Base-by-base conservation (phyloP, 2,329 filamentous ascomycete genomes). In the Pseudocercospora fijiensis region DNA sequence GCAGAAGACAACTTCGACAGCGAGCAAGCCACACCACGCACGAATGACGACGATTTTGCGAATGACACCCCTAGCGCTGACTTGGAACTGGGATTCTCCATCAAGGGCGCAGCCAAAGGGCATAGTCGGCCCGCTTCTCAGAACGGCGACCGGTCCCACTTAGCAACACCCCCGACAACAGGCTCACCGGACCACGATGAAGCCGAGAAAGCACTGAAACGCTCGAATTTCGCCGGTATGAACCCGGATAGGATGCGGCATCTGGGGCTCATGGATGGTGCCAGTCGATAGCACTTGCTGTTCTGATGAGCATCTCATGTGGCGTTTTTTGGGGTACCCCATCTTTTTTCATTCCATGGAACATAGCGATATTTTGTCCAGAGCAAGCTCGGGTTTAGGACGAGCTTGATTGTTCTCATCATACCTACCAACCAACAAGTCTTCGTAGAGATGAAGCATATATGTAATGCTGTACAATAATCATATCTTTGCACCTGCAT, bases 141-240 rank as follows among this genome's bases (percentile, higher is more conserved):
- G 28, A 66, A 67, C 20, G 65, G 65, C 20, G 78, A 76, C 59
- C 77, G 78, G 9, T 75, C 75, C 68, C 80, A 82, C 65, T 77
- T 80, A 22, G 80, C 80, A 3, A 83, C 80, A 9, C 81, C 76
- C 28, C 76, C 76, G 1, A 77, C 75, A 1, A 76, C 74, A 4
- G 74, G 73, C 60, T 75, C 74, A n/a, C 74, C 74, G 7, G 72
- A 77, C 24, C 68, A 69, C 27, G 74, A 74, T 45, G 71, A 73
- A 33, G 68, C 72, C 18, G 67, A 73, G 65, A 72, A 72, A 62
- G 58, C 64, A 4, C 63, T 64, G 33, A 63, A 67, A 62, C 61
- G 65, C 6, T 67, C 70, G 20, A 65, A 71, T 20, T 76, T 71
- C 51, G 70, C 71, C 13, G 73, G 74, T 30, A 74, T 77, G 70